Conservation (phyloP, 176 grass and related monocot genomes). For the Ananas comosus region DNA sequence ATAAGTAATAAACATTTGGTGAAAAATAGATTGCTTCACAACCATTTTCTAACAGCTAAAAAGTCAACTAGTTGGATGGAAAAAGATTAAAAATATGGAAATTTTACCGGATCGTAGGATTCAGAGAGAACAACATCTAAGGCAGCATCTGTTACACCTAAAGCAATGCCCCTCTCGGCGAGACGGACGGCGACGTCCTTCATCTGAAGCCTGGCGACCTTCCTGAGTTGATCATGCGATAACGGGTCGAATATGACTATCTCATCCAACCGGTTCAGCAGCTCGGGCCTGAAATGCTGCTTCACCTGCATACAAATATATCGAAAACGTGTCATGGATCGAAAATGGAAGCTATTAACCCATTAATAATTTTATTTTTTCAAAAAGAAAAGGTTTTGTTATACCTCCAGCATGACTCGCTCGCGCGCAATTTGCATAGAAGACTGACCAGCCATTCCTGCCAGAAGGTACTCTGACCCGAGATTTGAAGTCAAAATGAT, state of each 20-base stretch:
- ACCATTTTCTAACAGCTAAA: too few species aligned
- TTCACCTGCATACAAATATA: slow-evolving; percentile 41
- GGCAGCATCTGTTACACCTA: slow-evolving; percentile 80
- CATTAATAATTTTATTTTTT: background rate
- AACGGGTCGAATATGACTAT: slow-evolving; percentile 82
- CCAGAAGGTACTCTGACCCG: slow-evolving; percentile 86
- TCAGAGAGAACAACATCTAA: slow-evolving; percentile 65
- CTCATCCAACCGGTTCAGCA: slow-evolving; percentile 87
- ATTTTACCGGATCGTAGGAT: slow-evolving; percentile 69
- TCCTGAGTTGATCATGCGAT: slow-evolving; percentile 79
- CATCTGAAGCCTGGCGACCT: slow-evolving; percentile 85
- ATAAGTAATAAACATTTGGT: too few species aligned
- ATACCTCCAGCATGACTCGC: slow-evolving; percentile 69
- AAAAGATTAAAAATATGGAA: background rate
- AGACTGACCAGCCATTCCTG: slow-evolving; percentile 66
- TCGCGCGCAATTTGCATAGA: slow-evolving; percentile 72
- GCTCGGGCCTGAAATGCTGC: slow-evolving; percentile 82
- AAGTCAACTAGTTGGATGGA: background rate
- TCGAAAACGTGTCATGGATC: too few species aligned
- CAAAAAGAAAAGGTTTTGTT: background rate
- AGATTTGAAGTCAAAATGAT: slow-evolving; percentile 98
- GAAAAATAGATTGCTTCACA: too few species aligned
- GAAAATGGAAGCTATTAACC: background rate
- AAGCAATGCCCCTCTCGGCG: slow-evolving; percentile 63
- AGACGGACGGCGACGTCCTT: slow-evolving; percentile 88